Evolutionary conservation across 2,329 filamentous ascomycete species (phyloP).

Genomic region (Pseudopithomyces chartarum): DNA sequence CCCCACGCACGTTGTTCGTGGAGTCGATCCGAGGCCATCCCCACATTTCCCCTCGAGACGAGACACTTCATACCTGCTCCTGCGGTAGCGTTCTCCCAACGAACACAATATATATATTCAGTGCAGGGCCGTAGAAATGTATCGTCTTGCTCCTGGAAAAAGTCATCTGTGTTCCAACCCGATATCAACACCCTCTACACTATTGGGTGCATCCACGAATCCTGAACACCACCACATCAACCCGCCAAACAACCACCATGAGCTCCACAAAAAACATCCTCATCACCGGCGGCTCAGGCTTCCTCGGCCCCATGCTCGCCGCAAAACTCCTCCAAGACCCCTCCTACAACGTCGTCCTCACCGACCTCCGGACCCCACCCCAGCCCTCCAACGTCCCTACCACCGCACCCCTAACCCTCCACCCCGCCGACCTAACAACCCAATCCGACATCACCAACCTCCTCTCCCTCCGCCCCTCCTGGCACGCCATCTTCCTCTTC

Average conservation of each 20-base stretch:
- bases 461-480: not conserved
- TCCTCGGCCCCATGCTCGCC: constrained; percentile 62
- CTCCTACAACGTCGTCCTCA: constrained; percentile 54
- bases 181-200: not conserved
- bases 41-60: constrained; percentile 3
- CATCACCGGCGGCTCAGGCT: constrained; percentile 66
- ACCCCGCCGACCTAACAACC: constrained; percentile 20
- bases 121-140: not conserved
- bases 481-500: constrained; percentile 55
- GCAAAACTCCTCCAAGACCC: constrained; percentile 55
- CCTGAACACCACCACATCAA: no score
- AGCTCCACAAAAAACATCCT: constrained; percentile 47
- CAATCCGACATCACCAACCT: constrained; percentile 28
- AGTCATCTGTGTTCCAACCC: not conserved
- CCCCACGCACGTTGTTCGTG: not conserved
- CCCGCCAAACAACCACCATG: not conserved
- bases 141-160: not conserved
- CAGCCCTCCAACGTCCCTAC: constrained; percentile 50
- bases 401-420: not conserved
- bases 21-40: not conserved
- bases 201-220: no score
- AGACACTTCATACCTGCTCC: not conserved
- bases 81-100: not conserved
- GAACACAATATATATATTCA: not conserved
- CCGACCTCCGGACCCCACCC: constrained; percentile 59